Evolutionary conservation across 2,329 filamentous ascomycete genomes (phyloP).

Genomic region (Aspergillus pseudoterreus): DNA sequence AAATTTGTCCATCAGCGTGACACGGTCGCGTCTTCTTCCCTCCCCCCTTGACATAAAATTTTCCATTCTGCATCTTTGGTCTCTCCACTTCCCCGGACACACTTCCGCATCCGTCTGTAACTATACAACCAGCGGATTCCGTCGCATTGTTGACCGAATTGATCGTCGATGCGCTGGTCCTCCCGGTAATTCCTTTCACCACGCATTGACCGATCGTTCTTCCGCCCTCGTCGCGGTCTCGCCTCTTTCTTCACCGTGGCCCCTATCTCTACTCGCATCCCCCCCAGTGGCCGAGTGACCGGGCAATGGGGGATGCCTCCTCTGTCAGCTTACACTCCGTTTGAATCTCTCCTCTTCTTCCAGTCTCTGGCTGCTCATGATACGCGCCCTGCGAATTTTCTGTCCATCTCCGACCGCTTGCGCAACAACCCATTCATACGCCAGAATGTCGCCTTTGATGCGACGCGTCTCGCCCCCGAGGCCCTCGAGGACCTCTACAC

Average conservation of each 20-base stretch:
- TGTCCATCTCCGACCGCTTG: conserved; percentile 69
- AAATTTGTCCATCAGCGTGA: neutral
- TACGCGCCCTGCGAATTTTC: conserved; percentile 63
- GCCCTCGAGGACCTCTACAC: conserved; percentile 76
- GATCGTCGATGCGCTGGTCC: neutral
- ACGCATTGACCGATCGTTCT: conserved; percentile 1
- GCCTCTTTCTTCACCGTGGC: conserved; percentile 29
- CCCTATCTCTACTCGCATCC: conserved; percentile 30
- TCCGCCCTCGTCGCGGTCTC: conserved; percentile 3
- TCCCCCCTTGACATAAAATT: conserved; percentile 5
- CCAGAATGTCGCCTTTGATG: conserved; percentile 68
- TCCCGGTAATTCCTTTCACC: neutral
- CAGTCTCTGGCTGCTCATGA: conserved; percentile 71
- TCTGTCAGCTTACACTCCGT: conserved; percentile 68
- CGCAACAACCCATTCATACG: conserved; percentile 70
- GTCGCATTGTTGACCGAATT: conserved; percentile 1
- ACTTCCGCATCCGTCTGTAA: conserved; percentile 8
- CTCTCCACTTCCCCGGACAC: conserved; percentile 8
- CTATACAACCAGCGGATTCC: conserved; percentile 1
- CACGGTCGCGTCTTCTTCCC: conserved; percentile 7
- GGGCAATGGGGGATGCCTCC: conserved; percentile 55
- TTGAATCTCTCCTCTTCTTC: conserved; percentile 83
- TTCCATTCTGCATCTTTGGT: conserved; percentile 20
- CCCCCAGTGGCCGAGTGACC: conserved; percentile 36
- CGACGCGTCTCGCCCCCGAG: conserved; percentile 69